These are phyloP conservation scores for Coffea eugenioides DNA, from an alignment of 257 asterid species.

Conservation along the genomic window DNA sequence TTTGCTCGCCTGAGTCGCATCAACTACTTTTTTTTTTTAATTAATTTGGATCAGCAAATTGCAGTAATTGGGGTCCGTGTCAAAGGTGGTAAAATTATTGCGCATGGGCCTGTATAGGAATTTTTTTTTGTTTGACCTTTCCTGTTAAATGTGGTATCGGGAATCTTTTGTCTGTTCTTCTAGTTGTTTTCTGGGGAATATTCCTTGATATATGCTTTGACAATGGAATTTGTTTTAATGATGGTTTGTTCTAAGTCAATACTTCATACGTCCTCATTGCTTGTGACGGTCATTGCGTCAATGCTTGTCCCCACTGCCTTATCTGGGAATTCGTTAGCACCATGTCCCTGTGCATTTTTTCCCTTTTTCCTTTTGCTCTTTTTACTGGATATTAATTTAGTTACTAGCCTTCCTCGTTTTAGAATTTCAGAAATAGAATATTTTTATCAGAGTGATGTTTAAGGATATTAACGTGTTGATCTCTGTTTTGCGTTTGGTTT, in stretches of 20 bases:
- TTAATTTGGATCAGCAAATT: neutral
- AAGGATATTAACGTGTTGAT: neutral
- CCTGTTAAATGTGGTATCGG: neutral
- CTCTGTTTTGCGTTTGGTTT: neutral
- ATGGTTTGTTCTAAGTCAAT: neutral
- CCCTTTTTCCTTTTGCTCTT: neutral
- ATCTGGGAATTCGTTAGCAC: neutral
- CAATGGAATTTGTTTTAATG: neutral
- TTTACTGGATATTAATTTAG: neutral
- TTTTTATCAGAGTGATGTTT: neutral
- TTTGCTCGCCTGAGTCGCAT: neutral
- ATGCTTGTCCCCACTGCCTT: conserved; percentile 7
- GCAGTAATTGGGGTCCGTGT: neutral
- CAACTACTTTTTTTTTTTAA: neutral
- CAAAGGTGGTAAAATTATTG: neutral
- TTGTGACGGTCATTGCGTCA: neutral
- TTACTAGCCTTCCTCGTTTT: neutral
- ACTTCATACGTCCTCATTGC: neutral
- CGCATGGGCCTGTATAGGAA: neutral
- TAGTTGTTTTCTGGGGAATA: conserved; percentile 16
- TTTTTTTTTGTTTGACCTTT: conserved; percentile 7
- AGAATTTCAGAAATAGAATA: neutral
- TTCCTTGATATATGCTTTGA: conserved; percentile 11
- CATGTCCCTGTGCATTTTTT: neutral
- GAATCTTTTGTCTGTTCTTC: conserved; percentile 11